Conservation (phyloP, 2,329 filamentous ascomycete genomes). For the Hymenoscyphus albidus region DNA sequence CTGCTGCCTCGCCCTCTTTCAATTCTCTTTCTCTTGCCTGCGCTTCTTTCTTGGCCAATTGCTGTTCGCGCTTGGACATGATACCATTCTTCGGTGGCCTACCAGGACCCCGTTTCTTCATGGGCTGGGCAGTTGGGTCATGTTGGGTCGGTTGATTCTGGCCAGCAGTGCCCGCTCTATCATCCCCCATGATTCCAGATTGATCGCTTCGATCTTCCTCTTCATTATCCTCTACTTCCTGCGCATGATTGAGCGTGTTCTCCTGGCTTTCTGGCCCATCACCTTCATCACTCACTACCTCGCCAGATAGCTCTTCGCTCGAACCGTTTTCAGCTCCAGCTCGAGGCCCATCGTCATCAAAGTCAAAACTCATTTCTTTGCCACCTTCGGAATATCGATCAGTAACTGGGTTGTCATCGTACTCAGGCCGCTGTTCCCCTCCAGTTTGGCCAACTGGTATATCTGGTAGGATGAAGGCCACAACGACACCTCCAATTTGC, state of each 20-base stretch:
- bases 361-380: constrained; percentile 71
- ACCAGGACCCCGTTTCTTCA: constrained; percentile 62
- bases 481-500: constrained; percentile 67
- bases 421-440: constrained; percentile 47
- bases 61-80: constrained; percentile 74
- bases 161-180: neutral
- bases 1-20: constrained; percentile 44
- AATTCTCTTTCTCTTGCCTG: constrained; percentile 44
- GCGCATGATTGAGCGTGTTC: constrained; percentile 31
- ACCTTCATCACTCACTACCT: constrained; percentile 26
- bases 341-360: constrained; percentile 56
- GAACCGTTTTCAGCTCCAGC: constrained; percentile 47
- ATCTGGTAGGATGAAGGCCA: constrained; percentile 66
- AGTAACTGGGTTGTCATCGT: constrained; percentile 49
- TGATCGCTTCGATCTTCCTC: constrained; percentile 4
- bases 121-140: constrained; percentile 28
- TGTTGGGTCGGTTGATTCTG: constrained; percentile 1
- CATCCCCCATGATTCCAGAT: neutral
- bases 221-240: constrained; percentile 1
- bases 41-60: constrained; percentile 56
- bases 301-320: constrained; percentile 32
- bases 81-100: constrained; percentile 77
- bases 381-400: constrained; percentile 52
- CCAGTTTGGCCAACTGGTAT: constrained; percentile 55
- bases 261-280: constrained; percentile 28